phyloP scores from a whole-genome alignment of 768 basidiomycete species.

The Brasilioporus rufonigricans region DNA sequence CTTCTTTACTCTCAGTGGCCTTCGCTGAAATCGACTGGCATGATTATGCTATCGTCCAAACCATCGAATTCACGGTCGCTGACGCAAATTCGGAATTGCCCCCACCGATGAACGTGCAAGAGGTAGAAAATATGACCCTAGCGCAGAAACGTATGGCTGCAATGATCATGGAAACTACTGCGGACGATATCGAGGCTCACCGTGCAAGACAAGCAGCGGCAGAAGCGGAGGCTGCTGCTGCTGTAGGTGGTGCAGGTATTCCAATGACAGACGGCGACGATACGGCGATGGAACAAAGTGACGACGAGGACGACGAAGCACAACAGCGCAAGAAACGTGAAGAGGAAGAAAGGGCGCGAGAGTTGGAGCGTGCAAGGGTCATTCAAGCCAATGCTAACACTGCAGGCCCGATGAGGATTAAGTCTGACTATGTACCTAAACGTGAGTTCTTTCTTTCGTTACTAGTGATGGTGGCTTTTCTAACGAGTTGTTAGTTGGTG shows the following conservation, averaged over 20 bases:
- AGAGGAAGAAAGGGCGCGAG: constrained; percentile 67
- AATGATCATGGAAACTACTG: constrained; percentile 96
- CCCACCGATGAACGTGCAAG: constrained; percentile 93
- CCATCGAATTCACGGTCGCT: constrained; percentile 93
- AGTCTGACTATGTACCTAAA: constrained; percentile 95
- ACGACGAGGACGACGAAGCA: constrained; percentile 74
- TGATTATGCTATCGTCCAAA: constrained; percentile 97
- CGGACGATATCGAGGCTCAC: constrained; percentile 80
- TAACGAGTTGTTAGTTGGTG: constrained; percentile 51
- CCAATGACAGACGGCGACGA: constrained; percentile 48
- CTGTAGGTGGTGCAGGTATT: constrained; percentile 63
- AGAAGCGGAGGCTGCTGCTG: constrained; percentile 79
- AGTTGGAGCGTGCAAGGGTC: constrained; percentile 74
- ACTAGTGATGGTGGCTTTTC: not conserved
- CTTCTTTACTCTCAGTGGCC: constrained; percentile 53
- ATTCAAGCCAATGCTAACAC: constrained; percentile 78
- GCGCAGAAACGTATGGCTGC: constrained; percentile 98
- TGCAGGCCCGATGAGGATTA: constrained; percentile 86
- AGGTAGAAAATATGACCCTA: constrained; percentile 94
- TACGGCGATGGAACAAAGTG: constrained; percentile 77
- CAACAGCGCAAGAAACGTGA: constrained; percentile 56
- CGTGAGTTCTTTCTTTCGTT: constrained; percentile 44
- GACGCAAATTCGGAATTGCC: constrained; percentile 91
- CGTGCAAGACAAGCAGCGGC: constrained; percentile 80
- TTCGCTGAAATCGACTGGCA: constrained; percentile 99